A percentile compares a stretch with the other conserved stretches of the same genome.
Evolutionary conservation across 805 yeast genomes (phyloP).

Genomic region (Lachancea nothofagi): DNA sequence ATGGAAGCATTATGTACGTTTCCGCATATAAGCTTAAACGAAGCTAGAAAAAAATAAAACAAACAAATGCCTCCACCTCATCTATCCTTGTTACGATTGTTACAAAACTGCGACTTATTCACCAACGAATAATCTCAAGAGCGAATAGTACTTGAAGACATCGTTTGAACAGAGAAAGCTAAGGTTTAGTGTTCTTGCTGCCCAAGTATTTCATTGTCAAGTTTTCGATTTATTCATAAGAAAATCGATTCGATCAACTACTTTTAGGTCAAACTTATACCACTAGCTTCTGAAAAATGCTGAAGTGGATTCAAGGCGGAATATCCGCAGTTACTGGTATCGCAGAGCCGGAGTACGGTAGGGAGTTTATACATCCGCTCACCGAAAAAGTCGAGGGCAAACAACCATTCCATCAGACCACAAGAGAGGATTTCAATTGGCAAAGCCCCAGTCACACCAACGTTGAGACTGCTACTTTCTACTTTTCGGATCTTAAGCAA

Average conservation of each 20-base stretch:
- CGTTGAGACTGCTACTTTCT: constrained; percentile 94
- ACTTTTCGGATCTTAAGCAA: constrained; percentile 58
- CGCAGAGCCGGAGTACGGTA: constrained; percentile 96
- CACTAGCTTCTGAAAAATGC: constrained; percentile 37
- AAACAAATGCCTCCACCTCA: not conserved
- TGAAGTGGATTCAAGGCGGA: constrained; percentile 80
- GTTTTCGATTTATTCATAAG: no score
- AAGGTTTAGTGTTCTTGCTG: no score
- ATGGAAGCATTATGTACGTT: not conserved
- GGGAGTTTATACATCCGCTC: constrained; percentile 85
- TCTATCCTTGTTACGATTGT: not conserved
- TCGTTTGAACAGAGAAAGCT: no score
- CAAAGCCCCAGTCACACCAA: constrained; percentile 69
- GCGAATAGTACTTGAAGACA: no score
- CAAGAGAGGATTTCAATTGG: constrained; percentile 71
- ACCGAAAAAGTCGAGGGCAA: constrained; percentile 51
- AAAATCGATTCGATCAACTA: not conserved
- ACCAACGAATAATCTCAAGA: no score
- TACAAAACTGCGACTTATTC: no score
- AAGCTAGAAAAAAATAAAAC: not conserved
- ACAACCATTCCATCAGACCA: constrained; percentile 55
- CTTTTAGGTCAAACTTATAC: not conserved
- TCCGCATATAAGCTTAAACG: constrained; percentile 1
- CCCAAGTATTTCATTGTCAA: no score
- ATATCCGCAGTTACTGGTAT: constrained; percentile 94